Conservation (phyloP, 179 eudicot genomes). For the Sideroxylon spinosum region DNA sequence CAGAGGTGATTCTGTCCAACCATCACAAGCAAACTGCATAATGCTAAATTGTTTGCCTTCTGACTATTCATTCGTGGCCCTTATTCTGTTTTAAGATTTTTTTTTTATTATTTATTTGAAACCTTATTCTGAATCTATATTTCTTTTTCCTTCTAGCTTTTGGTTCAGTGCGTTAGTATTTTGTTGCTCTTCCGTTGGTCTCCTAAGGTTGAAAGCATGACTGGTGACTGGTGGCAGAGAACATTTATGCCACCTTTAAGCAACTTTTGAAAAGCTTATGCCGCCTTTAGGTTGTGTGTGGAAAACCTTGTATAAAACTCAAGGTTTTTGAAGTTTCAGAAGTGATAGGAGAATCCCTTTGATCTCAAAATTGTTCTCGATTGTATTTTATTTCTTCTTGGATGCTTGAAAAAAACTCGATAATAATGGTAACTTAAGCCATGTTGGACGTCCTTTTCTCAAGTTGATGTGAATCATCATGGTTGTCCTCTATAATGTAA, state of each 20-base stretch:
- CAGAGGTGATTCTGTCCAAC: constrained; percentile 48
- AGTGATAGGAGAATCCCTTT: not conserved
- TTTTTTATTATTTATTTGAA: not conserved
- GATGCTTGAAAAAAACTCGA: not conserved
- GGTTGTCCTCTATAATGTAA: not conserved
- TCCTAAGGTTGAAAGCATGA: constrained; percentile 1
- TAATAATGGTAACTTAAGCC: not conserved
- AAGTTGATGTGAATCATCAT: not conserved
- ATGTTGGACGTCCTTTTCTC: not conserved
- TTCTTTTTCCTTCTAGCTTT: not conserved
- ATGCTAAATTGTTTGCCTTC: constrained; percentile 7
- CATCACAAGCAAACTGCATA: constrained; percentile 1
- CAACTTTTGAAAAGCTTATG: not conserved
- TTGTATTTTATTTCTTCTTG: not conserved
- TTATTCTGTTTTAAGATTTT: not conserved
- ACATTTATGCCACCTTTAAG: not conserved
- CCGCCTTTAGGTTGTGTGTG: not conserved
- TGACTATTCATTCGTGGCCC: not conserved
- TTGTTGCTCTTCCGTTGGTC: not conserved
- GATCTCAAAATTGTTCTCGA: not conserved
- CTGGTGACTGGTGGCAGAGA: not conserved
- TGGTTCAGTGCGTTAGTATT: not conserved
- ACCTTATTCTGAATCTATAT: not conserved
- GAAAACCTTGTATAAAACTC: not conserved
- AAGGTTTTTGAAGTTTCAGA: not conserved